These are phyloP conservation scores for Knoxdaviesia proteae DNA, from an alignment of 2,329 filamentous ascomycete species.

Conservation along the genomic window DNA sequence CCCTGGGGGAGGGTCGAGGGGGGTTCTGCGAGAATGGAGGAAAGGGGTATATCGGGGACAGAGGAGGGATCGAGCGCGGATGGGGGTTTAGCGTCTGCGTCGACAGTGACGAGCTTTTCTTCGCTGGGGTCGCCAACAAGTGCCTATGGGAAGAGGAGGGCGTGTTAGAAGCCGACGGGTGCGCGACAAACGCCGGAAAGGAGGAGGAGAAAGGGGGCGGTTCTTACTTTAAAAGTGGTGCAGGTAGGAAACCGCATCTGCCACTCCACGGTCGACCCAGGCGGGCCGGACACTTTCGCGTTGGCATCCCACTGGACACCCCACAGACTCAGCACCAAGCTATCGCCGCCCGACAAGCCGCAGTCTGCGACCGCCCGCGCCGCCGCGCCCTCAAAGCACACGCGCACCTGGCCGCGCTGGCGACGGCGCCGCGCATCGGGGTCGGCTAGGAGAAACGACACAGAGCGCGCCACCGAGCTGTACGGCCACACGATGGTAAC, in stretches of 20 bases:
- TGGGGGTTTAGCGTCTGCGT: not conserved
- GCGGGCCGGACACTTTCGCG: slow-evolving; percentile 22
- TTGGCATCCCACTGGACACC: slow-evolving; percentile 46
- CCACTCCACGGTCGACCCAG: slow-evolving; percentile 33
- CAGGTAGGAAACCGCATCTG: slow-evolving; percentile 33
- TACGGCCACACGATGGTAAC: slow-evolving; percentile 86
- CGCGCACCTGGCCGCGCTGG: slow-evolving; percentile 58
- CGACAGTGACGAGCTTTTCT: not conserved
- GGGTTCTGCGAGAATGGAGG: too few relatives aligned
- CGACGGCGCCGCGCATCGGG: slow-evolving; percentile 64
- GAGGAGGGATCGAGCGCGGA: too few relatives aligned
- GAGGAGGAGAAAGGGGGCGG: too few relatives aligned
- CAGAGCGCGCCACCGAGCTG: slow-evolving; percentile 51
- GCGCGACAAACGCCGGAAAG: too few relatives aligned
- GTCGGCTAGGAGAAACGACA: slow-evolving; percentile 67
- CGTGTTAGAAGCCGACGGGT: too few relatives aligned
- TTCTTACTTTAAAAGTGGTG: slow-evolving; percentile 9
- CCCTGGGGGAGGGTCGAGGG: too few relatives aligned
- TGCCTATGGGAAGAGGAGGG: too few relatives aligned
- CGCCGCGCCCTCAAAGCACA: slow-evolving; percentile 49
- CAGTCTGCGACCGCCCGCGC: slow-evolving; percentile 48
- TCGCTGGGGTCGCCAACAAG: not conserved
- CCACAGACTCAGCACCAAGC: slow-evolving; percentile 45
- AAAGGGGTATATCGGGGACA: too few relatives aligned
- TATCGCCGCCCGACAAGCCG: slow-evolving; percentile 59